Conservation (phyloP, 129 eudicot species). For the Arctium lappa region DNA sequence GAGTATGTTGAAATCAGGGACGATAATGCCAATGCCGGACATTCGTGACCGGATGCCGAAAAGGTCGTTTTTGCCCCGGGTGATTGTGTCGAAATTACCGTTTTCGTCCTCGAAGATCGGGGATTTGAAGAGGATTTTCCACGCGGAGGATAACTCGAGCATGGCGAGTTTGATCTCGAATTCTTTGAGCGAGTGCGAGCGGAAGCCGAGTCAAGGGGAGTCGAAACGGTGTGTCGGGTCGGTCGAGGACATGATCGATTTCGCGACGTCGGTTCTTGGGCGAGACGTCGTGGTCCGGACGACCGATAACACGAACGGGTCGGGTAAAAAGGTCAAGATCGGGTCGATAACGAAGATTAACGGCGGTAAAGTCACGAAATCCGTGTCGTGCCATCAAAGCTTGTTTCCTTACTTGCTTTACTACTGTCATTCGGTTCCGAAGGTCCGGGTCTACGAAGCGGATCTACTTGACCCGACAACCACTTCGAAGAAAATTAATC, state of each 20-base stretch:
- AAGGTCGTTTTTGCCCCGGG: slow-evolving; percentile 90
- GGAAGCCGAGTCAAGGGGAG: slow-evolving; percentile 87
- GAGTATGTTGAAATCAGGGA: slow-evolving; percentile 48
- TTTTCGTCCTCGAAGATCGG: slow-evolving; percentile 53
- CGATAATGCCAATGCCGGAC: slow-evolving; percentile 73
- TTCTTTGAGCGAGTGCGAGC: slow-evolving; percentile 60
- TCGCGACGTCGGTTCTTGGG: slow-evolving; percentile 72
- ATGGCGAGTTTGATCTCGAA: slow-evolving; percentile 43
- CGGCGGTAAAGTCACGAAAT: slow-evolving; percentile 72
- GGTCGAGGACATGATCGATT: slow-evolving; percentile 90
- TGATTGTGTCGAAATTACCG: slow-evolving; percentile 55
- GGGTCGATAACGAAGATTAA: slow-evolving; percentile 67
- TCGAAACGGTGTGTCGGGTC: slow-evolving; percentile 85
- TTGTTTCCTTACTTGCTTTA: slow-evolving; percentile 76
- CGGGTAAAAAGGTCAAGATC: slow-evolving; percentile 54
- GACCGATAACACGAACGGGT: slow-evolving; percentile 55
- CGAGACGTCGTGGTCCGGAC: slow-evolving; percentile 66
- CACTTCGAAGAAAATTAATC: slow-evolving; percentile 62
- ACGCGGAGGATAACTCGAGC: slow-evolving; percentile 58
- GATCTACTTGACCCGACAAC: slow-evolving; percentile 68
- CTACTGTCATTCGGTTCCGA: slow-evolving; percentile 93
- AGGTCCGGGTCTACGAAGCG: slow-evolving; percentile 92
- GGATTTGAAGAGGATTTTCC: slow-evolving; percentile 51
- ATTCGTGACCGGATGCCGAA: slow-evolving; percentile 68
- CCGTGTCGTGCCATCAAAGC: slow-evolving; percentile 94